Base-by-base conservation (phyloP, 345 rosid species). In the Tarenaya hassleriana region DNA sequence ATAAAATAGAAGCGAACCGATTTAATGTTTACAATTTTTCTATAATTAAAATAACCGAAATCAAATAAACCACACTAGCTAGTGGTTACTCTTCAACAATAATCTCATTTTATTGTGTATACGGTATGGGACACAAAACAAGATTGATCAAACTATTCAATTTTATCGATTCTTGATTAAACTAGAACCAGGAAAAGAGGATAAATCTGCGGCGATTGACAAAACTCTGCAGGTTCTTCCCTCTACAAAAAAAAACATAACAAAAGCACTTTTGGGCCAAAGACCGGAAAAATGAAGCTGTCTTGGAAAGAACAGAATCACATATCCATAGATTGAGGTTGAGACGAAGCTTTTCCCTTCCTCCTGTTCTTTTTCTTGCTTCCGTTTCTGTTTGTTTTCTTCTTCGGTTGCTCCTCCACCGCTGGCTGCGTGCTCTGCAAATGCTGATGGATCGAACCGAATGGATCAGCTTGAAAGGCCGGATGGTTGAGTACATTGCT, bases 381-480 rank as follows among this genome's bases (percentile, higher is more conserved):
- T 35, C 81, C 82, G 17, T 74, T 67, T 60, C 47, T 68, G 49
- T 56, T 74, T 12, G 29, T 9, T 63, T 68, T 81, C 62, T 73
- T 75, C 78, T 81, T 77, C 0, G 83, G 75, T 32, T 80, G 74
- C 69, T 77, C 87, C 27, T 80, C 79, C 1, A 21, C n/a, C 16
- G 67, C 67, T 50, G 96, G 89, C 37, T 75, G 87, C 31, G 80
- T 77, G 73, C 73, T 80, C 80, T 55, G 69, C 39, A 85, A 56
- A 18, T 82, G 92, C 59, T 85, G 88, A 49, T 73, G 74, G 44
- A 85, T 76, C 34, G 94, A 78, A 68, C 74, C 88, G 7, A 83
- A 45, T 0, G 96, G 95, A 75, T 92, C 90, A 10, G 72, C 67
- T 61, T 67, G 80, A 66, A 84, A 92, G 27, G 72, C 75, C 10